Conservation (phyloP, 192 early-diverging fungal genomes). For the Jimgerdemannia lactiflua region DNA sequence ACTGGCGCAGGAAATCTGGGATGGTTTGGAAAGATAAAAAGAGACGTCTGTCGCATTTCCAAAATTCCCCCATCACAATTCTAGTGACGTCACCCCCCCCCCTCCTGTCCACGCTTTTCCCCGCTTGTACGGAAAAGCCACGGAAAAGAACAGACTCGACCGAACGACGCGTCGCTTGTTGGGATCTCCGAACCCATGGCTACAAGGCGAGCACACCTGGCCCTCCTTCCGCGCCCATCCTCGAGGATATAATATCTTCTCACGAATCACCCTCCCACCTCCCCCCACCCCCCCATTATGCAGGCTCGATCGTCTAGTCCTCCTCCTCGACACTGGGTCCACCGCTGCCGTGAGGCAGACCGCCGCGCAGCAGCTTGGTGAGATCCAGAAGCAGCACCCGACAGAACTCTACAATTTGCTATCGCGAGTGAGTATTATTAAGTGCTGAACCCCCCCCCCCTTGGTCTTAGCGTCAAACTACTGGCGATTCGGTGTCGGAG, state of each 20-base stretch:
- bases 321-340: constrained; percentile 92
- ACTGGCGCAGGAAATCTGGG: neutral
- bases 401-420: constrained; percentile 89
- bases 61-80: neutral
- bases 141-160: neutral
- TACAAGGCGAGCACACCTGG: constrained; percentile 4
- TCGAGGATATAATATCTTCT: neutral
- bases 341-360: constrained; percentile 82
- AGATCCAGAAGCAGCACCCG: constrained; percentile 92
- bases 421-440: constrained; percentile 53
- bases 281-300: constrained; percentile 6
- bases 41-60: neutral
- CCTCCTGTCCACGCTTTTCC: constrained; percentile 2
- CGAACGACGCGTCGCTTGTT: neutral
- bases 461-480: too few relatives aligned
- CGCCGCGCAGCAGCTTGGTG: constrained; percentile 94
- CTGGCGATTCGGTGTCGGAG: too few relatives aligned
- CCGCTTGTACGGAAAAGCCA: constrained; percentile 1
- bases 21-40: neutral
- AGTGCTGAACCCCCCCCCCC: too few relatives aligned
- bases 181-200: neutral
- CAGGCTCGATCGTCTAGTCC: constrained; percentile 92
- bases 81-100: neutral
- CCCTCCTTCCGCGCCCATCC: neutral
- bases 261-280: constrained; percentile 3